phyloP scores from a whole-genome alignment of 805 yeast genomes.

The Candida takata region DNA sequence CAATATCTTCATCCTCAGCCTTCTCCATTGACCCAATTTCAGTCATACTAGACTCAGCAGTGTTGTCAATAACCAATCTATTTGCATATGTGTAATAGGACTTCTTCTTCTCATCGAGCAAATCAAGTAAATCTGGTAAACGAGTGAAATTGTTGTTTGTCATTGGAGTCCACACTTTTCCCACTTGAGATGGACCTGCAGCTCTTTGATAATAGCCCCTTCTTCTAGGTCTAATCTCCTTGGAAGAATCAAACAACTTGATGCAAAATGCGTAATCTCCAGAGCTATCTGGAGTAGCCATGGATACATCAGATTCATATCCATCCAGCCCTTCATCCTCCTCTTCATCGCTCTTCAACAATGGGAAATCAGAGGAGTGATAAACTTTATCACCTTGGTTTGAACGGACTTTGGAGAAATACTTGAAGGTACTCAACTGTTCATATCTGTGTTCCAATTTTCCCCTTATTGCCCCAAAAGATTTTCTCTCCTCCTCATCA shows the following conservation, averaged over 20 bases:
- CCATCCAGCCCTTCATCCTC: constrained; percentile 31
- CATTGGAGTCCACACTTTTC: constrained; percentile 38
- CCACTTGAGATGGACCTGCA: constrained; percentile 7
- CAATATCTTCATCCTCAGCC: too few species aligned
- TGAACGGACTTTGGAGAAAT: constrained; percentile 23
- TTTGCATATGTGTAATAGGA: constrained; percentile 26
- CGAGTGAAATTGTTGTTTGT: constrained; percentile 33
- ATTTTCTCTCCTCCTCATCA: constrained; percentile 40
- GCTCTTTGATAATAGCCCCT: constrained; percentile 1
- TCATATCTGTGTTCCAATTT: constrained; percentile 46
- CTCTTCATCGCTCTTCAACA: constrained; percentile 14
- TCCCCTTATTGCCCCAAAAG: constrained; percentile 50
- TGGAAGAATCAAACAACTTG: constrained; percentile 30
- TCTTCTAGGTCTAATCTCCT: constrained; percentile 17
- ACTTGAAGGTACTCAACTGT: constrained; percentile 41
- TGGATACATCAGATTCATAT: constrained; percentile 40
- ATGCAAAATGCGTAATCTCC: constrained; percentile 44
- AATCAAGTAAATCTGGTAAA: constrained; percentile 32
- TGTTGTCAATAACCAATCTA: constrained; percentile 9
- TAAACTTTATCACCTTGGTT: constrained; percentile 8
- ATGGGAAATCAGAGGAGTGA: constrained; percentile 30
- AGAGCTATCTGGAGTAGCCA: constrained; percentile 45
- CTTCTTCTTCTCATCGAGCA: constrained; percentile 23
- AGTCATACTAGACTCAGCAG: constrained; percentile 8
- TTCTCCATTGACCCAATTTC: too few species aligned